phyloP scores from a whole-genome alignment of 345 rosid genomes.

The Isatis tinctoria region DNA sequence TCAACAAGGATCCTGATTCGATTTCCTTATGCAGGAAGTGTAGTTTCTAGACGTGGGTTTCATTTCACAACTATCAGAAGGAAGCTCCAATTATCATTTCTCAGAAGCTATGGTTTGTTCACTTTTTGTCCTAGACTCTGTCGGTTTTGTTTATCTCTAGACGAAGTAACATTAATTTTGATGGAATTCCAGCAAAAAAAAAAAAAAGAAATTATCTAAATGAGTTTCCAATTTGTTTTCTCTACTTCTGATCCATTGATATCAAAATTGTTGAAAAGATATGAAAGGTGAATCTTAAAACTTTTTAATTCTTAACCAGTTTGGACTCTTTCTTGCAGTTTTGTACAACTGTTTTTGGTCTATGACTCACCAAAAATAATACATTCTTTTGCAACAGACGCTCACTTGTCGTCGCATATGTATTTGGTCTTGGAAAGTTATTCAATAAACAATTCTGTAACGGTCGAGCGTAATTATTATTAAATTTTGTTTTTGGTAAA shows the following conservation, averaged over 20 bases:
- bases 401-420: neutral
- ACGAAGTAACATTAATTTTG: neutral
- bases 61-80: constrained; percentile 8
- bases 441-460: neutral
- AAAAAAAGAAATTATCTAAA: neutral
- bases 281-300: neutral
- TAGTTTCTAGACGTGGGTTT: neutral
- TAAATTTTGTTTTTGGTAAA: neutral
- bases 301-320: neutral
- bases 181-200: neutral
- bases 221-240: neutral
- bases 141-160: constrained; percentile 5
- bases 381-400: neutral
- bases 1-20: neutral
- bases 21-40: neutral
- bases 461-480: neutral
- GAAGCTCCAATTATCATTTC: neutral
- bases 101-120: constrained; percentile 12
- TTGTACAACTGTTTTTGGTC: neutral
- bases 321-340: neutral
- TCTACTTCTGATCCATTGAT: neutral
- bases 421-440: neutral
- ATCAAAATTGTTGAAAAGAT: neutral
- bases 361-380: neutral
- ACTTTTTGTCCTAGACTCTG: constrained; percentile 12